Conservation (phyloP, 1,284 basidiomycete genomes). For the Sanghuangporus weigelae region DNA sequence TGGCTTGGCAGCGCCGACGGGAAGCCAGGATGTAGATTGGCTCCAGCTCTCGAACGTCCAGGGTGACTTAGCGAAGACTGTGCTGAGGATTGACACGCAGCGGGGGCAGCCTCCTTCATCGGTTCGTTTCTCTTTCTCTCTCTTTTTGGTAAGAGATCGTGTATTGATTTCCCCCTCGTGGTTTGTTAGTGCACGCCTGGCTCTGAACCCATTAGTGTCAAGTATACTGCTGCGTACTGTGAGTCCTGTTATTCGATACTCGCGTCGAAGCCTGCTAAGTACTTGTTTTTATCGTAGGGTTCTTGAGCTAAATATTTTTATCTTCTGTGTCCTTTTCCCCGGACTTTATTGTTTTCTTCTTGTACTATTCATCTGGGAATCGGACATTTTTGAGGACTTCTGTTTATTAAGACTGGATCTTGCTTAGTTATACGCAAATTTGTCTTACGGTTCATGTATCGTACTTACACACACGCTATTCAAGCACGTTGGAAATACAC, state of each 20-base stretch:
- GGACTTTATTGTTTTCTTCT: too few species aligned
- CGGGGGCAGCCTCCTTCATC: conserved; percentile 59
- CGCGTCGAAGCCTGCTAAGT: too few species aligned
- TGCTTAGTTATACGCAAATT: not conserved
- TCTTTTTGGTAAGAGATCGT: not conserved
- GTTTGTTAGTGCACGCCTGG: conserved; percentile 35
- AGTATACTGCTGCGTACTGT: conserved; percentile 51
- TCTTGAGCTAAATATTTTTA: too few species aligned
- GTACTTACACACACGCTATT: not conserved
- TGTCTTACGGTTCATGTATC: not conserved
- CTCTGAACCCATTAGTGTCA: conserved; percentile 36
- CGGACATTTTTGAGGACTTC: too few species aligned
- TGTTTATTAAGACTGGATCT: too few species aligned
- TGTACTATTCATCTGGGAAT: too few species aligned
- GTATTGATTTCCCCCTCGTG: not conserved
- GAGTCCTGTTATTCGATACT: not conserved
- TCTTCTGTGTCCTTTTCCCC: too few species aligned
- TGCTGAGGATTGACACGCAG: conserved; percentile 54
- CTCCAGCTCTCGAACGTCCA: conserved; percentile 42
- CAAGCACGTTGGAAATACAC: not conserved
- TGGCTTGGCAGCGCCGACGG: conserved; percentile 39
- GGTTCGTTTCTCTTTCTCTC: conserved; percentile 25
- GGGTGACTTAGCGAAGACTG: conserved; percentile 45
- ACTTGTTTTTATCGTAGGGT: too few species aligned
- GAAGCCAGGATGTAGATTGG: conserved; percentile 50